These are phyloP conservation scores for Papiliotrema terrestris DNA, from an alignment of 1,284 basidiomycete species.

Conservation along the genomic window DNA sequence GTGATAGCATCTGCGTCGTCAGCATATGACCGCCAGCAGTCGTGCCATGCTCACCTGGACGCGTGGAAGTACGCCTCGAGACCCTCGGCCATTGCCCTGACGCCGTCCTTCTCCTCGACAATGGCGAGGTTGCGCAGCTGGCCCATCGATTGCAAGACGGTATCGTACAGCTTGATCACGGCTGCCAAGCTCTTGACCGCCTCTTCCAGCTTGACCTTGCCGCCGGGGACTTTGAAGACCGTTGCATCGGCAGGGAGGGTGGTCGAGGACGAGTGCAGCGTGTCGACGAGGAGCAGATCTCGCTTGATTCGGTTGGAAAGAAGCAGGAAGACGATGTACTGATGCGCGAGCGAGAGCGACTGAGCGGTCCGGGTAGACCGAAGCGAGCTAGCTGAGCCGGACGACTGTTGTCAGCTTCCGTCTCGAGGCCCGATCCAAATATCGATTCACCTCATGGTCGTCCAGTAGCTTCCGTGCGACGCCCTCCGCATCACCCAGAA, in stretches of 20 bases:
- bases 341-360: conserved; percentile 69
- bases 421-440: background rate
- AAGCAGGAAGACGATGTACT: conserved; percentile 80
- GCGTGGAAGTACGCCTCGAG: conserved; percentile 70
- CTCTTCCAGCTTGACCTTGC: conserved; percentile 51
- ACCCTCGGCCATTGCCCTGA: conserved; percentile 71
- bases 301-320: conserved; percentile 80
- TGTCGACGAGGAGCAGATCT: conserved; percentile 74
- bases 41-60: conserved; percentile 55
- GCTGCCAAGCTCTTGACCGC: conserved; percentile 65
- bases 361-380: conserved; percentile 37
- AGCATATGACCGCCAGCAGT: background rate
- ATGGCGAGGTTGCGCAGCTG: conserved; percentile 77
- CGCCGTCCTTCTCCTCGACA: conserved; percentile 80
- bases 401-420: conserved; percentile 16
- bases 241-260: conserved; percentile 36
- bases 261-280: conserved; percentile 52
- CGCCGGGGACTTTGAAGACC: conserved; percentile 35
- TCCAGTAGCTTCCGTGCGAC: conserved; percentile 73
- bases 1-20: conserved; percentile 30
- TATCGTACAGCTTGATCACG: conserved; percentile 81
- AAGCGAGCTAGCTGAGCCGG: conserved; percentile 28
- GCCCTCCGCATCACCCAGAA: conserved; percentile 82
- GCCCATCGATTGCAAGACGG: conserved; percentile 73
- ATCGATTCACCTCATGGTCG: conserved; percentile 62